Evolutionary conservation across 768 basidiomycete genomes (phyloP), one percentile per base, ranked within the genome.

Genomic region (Symmetrospora coprosmae): DNA sequence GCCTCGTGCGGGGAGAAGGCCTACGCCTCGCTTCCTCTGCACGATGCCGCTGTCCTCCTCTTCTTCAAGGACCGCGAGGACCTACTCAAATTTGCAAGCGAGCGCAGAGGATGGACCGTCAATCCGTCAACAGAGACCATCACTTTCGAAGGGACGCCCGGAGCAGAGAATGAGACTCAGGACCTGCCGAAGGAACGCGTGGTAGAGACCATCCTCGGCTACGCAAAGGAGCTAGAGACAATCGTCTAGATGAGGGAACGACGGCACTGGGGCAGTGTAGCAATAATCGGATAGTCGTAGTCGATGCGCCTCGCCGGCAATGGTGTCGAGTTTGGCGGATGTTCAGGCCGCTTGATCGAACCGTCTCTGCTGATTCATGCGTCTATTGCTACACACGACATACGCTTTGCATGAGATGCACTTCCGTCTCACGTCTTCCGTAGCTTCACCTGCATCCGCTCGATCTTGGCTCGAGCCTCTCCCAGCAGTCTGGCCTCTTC

Each of bases 1-100:
- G 92, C 92, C 14, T 86, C 87, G 67, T 96, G 91, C 68, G 87
- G 94, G 72, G 90, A 96, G 72, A 78, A 83, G 17, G 91, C 92
- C 4, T 99, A 99, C 65, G 82, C 86, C 65, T 88, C 84, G 62
- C 76, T 99, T 37, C 90, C 91, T 0, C 71, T 96, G 51, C 83
- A 85, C 66, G 90, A 94, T 65, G 92, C 91, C 1, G 81, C 84
- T 1, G 86, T 86, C 0, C 77, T 99, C 47, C 75, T 99, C 52
- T 99, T 96, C 80, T 94, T 92, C 76, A 81, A 82, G 23, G 80
- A 78, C 40, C 84, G 82, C 62, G 80, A 82, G 3, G 90, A 94
- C 56, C 76, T 92, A 8, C 73, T 86, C 53, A 77, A 72, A n/a
- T 99, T 92, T 68, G 89, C 87, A 1, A 77, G 83, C 66, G 72